A percentile compares a stretch with the other conserved stretches of the same genome.
phyloP scores from a whole-genome alignment of 805 yeast species.

The Metschnikowia amazonensis region DNA sequence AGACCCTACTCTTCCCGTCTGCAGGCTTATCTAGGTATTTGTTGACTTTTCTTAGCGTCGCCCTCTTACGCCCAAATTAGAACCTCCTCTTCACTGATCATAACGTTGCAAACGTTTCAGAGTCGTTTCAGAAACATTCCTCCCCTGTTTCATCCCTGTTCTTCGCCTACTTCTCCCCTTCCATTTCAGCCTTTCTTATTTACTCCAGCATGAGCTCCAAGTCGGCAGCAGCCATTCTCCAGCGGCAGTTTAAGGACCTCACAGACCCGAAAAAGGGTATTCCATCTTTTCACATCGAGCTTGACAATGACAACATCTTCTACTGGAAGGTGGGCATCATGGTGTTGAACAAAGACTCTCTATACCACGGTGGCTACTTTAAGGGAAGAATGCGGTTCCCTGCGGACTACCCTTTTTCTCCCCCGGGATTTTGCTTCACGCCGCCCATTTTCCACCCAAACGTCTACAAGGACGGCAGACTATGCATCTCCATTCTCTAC shows the following conservation, averaged over 20 bases:
- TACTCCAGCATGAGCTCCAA: constrained; percentile 38
- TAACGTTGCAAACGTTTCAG: background rate
- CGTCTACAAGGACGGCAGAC: constrained; percentile 87
- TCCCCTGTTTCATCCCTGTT: background rate
- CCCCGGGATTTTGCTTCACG: constrained; percentile 88
- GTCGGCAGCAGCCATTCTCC: constrained; percentile 76
- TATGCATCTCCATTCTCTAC: constrained; percentile 90
- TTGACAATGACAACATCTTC: constrained; percentile 54
- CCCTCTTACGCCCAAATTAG: background rate
- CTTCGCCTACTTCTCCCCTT: too few relatives aligned
- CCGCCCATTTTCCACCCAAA: constrained; percentile 95
- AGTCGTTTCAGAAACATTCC: background rate
- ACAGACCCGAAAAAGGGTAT: constrained; percentile 83
- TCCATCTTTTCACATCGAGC: constrained; percentile 59
- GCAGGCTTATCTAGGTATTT: background rate
- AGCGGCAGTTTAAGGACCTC: constrained; percentile 90
- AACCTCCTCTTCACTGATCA: background rate
- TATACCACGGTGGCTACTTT: constrained; percentile 91
- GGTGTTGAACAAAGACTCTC: constrained; percentile 85
- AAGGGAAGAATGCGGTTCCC: constrained; percentile 95
- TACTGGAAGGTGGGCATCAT: constrained; percentile 86
- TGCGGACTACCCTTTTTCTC: constrained; percentile 82
- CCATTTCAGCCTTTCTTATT: background rate
- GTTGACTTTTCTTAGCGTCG: background rate
- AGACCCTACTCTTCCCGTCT: background rate